A percentile compares a stretch with the other conserved stretches of the same genome.
Evolutionary conservation across 139 green algal species (phyloP).

Genomic region (Nannochloris sp.): DNA sequence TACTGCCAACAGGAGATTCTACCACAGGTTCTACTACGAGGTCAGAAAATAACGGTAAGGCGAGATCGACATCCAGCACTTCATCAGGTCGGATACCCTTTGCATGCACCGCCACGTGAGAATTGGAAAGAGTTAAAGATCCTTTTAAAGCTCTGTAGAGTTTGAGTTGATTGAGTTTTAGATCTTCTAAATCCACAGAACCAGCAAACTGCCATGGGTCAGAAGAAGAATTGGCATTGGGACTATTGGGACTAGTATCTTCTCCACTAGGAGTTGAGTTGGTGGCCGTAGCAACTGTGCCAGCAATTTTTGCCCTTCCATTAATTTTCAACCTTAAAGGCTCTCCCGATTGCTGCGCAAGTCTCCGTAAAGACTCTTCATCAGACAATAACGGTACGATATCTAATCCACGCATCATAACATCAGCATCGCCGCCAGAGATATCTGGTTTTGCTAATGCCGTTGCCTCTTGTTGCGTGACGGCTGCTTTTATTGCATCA

Average conservation of each 20-base stretch:
- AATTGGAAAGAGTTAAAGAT: slow-evolving; percentile 23
- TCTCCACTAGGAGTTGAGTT: background rate
- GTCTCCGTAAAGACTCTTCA: slow-evolving; percentile 10
- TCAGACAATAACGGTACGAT: slow-evolving; percentile 47
- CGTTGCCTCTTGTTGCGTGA: slow-evolving; percentile 43
- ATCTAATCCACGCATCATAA: slow-evolving; percentile 51
- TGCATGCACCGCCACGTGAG: slow-evolving; percentile 28
- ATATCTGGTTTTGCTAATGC: slow-evolving; percentile 30
- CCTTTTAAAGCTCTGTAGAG: slow-evolving; percentile 42
- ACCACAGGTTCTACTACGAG: no score
- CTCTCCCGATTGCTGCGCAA: slow-evolving; percentile 19
- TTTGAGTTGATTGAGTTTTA: slow-evolving; percentile 62
- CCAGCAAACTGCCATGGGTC: slow-evolving; percentile 27
- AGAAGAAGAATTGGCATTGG: background rate
- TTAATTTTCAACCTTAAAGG: slow-evolving; percentile 40
- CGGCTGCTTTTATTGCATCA: slow-evolving; percentile 27
- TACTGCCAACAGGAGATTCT: background rate
- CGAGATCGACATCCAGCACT: slow-evolving; percentile 59
- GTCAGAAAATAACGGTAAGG: slow-evolving; percentile 31
- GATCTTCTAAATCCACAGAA: slow-evolving; percentile 41
- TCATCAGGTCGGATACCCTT: slow-evolving; percentile 43
- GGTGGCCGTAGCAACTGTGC: background rate
- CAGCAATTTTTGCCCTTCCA: slow-evolving; percentile 17
- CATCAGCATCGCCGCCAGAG: slow-evolving; percentile 31
- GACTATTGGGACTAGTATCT: background rate